A percentile compares a stretch with the other conserved stretches of the same genome.
Evolutionary conservation across 1,139 yeast species (phyloP).

Genomic region (Spathaspora jeffriesii): DNA sequence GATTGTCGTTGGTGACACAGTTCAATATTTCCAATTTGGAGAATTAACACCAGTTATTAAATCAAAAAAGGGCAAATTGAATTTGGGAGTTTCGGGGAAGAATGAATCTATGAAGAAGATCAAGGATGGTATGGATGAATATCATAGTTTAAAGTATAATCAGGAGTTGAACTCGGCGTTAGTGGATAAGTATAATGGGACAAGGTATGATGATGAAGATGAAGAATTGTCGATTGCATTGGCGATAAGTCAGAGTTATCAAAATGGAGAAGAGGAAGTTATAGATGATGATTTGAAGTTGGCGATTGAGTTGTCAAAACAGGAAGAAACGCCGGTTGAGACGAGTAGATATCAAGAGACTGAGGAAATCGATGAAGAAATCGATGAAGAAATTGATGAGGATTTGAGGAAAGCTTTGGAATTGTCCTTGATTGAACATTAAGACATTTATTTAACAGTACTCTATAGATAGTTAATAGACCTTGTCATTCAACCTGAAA

Average conservation of each 20-base stretch:
- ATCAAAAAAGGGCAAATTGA: slow-evolving; percentile 9
- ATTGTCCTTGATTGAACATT: slow-evolving; percentile 24
- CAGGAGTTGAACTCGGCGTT: slow-evolving; percentile 21
- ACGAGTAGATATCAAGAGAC: slow-evolving; percentile 2
- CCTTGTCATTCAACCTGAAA: too few species aligned
- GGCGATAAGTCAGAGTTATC: slow-evolving; percentile 48
- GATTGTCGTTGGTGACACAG: slow-evolving; percentile 52
- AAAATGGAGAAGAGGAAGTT: slow-evolving; percentile 10
- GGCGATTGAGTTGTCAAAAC: slow-evolving; percentile 24
- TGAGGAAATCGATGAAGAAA: slow-evolving; percentile 6
- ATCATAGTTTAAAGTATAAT: slow-evolving; percentile 25
- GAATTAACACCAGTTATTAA: slow-evolving; percentile 8
- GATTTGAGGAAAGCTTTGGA: slow-evolving; percentile 25
- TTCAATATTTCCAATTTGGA: slow-evolving; percentile 70
- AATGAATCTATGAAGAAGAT: slow-evolving; percentile 22
- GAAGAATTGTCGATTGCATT: slow-evolving; percentile 54
- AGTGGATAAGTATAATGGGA: slow-evolving; percentile 49
- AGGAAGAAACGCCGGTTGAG: slow-evolving; percentile 6
- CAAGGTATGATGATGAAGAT: slow-evolving; percentile 34
- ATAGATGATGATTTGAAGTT: slow-evolving; percentile 20
- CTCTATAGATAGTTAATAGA: background rate
- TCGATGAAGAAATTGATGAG: slow-evolving; percentile 13
- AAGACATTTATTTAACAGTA: too few species aligned
- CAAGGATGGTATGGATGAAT: slow-evolving; percentile 38
- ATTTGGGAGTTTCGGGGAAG: slow-evolving; percentile 10